Conservation (phyloP, 306 rosid genomes). For the Adenanthera pavonina region DNA sequence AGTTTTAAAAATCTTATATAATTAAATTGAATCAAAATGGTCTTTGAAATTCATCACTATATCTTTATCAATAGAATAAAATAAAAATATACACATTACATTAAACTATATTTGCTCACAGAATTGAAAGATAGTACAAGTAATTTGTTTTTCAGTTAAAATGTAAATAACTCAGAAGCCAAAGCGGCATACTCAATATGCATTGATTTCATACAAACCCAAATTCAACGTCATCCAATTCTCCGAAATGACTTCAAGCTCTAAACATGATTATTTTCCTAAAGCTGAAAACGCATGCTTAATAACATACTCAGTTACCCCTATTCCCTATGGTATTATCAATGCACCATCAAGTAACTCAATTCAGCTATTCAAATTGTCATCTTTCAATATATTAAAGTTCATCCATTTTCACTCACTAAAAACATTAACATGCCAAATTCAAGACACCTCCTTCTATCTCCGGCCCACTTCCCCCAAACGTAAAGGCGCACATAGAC, state of each 20-base stretch:
- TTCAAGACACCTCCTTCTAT: not conserved
- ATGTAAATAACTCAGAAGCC: not conserved
- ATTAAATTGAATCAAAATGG: not conserved
- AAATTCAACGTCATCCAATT: not conserved
- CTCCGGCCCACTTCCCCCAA: not conserved
- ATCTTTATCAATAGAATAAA: not conserved
- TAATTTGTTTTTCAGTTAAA: not conserved
- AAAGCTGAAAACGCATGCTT: not conserved
- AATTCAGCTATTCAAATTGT: not conserved
- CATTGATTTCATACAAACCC: not conserved
- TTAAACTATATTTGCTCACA: not conserved
- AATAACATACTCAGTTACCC: not conserved
- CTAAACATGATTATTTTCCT: not conserved
- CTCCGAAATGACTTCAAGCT: not conserved
- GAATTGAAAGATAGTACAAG: not conserved
- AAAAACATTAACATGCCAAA: not conserved
- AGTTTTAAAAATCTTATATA: not conserved
- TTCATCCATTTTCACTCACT: not conserved
- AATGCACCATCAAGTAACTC: not conserved
- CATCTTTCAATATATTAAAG: not conserved
- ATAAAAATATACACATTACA: not conserved
- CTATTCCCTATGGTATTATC: not conserved
- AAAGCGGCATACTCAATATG: not conserved
- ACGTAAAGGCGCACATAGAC: not conserved
- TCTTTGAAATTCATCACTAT: not conserved